Conservation (phyloP, 2,329 filamentous ascomycete species). For the Dissoconium aciculare region DNA sequence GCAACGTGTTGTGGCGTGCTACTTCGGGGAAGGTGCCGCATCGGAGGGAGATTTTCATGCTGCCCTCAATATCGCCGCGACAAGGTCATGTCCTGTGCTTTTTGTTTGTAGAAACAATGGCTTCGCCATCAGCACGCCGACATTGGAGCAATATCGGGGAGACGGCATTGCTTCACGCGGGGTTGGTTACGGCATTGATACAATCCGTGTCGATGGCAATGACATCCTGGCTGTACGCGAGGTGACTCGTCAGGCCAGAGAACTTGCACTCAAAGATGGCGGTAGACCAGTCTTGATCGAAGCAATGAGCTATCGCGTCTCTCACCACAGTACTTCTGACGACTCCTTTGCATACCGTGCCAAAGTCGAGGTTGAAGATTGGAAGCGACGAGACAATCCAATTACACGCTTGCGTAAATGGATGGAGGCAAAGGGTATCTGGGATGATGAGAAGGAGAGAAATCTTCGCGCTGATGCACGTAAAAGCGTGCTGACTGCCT, state of each 20-base stretch:
- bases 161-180: slow-evolving; percentile 81
- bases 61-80: slow-evolving; percentile 80
- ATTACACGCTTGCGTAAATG: slow-evolving; percentile 77
- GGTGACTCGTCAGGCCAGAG: slow-evolving; percentile 60
- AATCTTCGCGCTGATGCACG: slow-evolving; percentile 49
- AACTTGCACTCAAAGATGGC: slow-evolving; percentile 64
- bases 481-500: slow-evolving; percentile 68
- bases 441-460: slow-evolving; percentile 74
- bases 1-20: slow-evolving; percentile 60
- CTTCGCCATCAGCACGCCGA: slow-evolving; percentile 80
- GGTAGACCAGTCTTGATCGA: slow-evolving; percentile 76
- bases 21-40: slow-evolving; percentile 82
- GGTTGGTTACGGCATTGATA: slow-evolving; percentile 85
- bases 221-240: slow-evolving; percentile 81
- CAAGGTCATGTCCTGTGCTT: slow-evolving; percentile 69
- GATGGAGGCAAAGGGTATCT: slow-evolving; percentile 68
- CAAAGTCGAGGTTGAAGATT: slow-evolving; percentile 83
- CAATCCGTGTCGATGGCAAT: slow-evolving; percentile 84
- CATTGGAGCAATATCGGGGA: slow-evolving; percentile 77
- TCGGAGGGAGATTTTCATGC: slow-evolving; percentile 88
- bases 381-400: slow-evolving; percentile 81
- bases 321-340: slow-evolving; percentile 91
- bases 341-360: slow-evolving; percentile 95
- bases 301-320: slow-evolving; percentile 96
- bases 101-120: slow-evolving; percentile 92